These are phyloP conservation scores for Echinochloa phyllopogon DNA, from an alignment of 176 grass and related monocot species.

Conservation along the genomic window DNA sequence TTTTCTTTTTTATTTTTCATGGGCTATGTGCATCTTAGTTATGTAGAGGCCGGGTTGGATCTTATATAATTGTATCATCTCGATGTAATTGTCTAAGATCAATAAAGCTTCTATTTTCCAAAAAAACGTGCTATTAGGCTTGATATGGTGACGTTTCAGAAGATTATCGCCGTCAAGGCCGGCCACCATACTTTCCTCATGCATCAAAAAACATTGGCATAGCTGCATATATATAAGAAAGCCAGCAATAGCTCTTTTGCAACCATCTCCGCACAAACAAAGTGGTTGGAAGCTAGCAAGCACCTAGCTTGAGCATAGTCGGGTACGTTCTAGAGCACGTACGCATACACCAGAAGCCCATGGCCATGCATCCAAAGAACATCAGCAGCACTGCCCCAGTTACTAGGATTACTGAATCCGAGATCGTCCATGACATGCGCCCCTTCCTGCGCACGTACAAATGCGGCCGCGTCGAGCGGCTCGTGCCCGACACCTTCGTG, in stretches of 20 bases:
- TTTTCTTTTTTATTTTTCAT: no score
- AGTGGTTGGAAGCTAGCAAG: neutral
- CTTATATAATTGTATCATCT: no score
- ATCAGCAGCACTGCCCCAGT: neutral
- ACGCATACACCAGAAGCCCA: neutral
- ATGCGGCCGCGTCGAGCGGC: slow-evolving; percentile 8
- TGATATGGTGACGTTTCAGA: neutral
- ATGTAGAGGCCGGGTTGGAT: no score
- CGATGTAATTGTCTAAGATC: no score
- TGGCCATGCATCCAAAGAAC: neutral
- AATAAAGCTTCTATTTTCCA: no score
- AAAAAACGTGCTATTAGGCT: neutral
- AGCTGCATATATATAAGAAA: neutral
- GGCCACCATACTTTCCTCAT: neutral
- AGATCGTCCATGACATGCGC: neutral
- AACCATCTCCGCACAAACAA: neutral
- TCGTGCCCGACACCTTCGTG: neutral
- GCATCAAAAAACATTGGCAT: neutral
- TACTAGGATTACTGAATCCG: no score
- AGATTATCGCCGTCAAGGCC: neutral
- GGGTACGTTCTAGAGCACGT: neutral
- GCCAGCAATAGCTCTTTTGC: neutral
- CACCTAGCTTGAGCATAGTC: neutral
- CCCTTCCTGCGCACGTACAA: neutral
- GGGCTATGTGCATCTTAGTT: no score